Evolutionary conservation across 148 eudicot genomes (phyloP), one percentile per base, ranked within the genome.

Genomic region (Mesembryanthemum crystallinum): DNA sequence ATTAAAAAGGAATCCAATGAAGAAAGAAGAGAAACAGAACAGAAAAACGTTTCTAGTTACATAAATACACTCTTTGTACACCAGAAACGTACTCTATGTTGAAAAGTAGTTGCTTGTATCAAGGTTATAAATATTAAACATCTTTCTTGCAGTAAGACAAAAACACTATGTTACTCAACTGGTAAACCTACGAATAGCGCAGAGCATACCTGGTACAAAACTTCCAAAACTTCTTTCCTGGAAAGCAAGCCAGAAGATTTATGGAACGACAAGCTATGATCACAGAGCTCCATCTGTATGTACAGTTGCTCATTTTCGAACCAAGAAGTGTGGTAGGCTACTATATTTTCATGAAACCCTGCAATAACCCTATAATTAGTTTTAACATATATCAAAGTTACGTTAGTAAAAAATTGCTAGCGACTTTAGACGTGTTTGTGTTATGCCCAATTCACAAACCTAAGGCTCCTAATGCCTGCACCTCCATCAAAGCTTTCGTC

Each of bases 221-320:
- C 86, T 71, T 80, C 78, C 82, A 92, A 77, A 51, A 85, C 87
- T 47, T 94, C 90, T 69, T 71, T 84, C 76, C 90, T 92, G 11
- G 84, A 70, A 39, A 61, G 85, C 71, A 81, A 64, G 76, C 78
- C 74, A 77, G 89, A 78, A 54, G 68, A 69, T 42, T 39, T 80
- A 29, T 72, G 73, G 51, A 78, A 65, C 49, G 96, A 85, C 75
- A 94, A 85, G 82, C 88, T 92, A 69, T 72, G 83, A 83, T 94
- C 96, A 83, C 97, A 94, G 52, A 94, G 91, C 83, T 94, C 98
- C 93, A 94, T 81, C 77, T 94, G 98, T 79, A 94, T 94, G 82
- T 87, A 92, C 23, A 94, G 82, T 75, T 87, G 84, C 86, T 92
- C 92, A 57, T 88, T 88, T 74, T 94, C 97, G 80, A 94, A 87